Evolutionary conservation across 1,284 basidiomycete genomes (phyloP).

Genomic region (Tylopilus sp.): DNA sequence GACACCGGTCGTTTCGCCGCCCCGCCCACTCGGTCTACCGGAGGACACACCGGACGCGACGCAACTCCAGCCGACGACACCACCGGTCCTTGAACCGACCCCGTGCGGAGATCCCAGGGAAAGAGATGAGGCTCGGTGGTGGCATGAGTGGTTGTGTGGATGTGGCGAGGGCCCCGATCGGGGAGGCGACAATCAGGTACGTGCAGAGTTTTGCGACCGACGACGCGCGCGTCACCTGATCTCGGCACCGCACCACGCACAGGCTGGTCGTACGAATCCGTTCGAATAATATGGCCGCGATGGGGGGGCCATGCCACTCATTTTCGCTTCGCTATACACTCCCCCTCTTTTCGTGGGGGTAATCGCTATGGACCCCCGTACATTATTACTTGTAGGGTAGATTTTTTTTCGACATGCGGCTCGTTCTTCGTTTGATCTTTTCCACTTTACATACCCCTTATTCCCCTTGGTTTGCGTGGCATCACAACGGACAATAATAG

Average conservation of each 20-base stretch:
- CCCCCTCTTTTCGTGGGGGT: neutral
- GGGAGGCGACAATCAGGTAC: constrained; percentile 66
- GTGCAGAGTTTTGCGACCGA: constrained; percentile 10
- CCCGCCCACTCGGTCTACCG: constrained; percentile 51
- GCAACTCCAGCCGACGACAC: constrained; percentile 42
- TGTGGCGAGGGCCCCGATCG: constrained; percentile 66
- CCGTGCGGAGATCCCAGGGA: constrained; percentile 20
- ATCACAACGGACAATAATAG: constrained; percentile 15
- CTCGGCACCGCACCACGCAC: constrained; percentile 26
- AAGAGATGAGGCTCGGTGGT: constrained; percentile 52
- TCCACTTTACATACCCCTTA: constrained; percentile 24
- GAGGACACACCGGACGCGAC: constrained; percentile 26
- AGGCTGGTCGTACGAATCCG: constrained; percentile 76
- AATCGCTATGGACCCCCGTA: constrained; percentile 9
- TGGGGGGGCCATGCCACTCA: neutral
- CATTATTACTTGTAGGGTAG: constrained; percentile 5
- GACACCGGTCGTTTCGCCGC: constrained; percentile 37
- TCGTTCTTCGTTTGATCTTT: constrained; percentile 9
- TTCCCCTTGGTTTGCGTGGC: constrained; percentile 5
- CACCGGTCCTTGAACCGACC: constrained; percentile 32
- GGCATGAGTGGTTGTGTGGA: constrained; percentile 81
- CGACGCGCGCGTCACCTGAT: neutral
- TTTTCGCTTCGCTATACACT: constrained; percentile 10
- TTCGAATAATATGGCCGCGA: constrained; percentile 46
- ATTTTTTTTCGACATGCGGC: neutral